Conservation (phyloP, 116 monocot species). For the Zostera marina region DNA sequence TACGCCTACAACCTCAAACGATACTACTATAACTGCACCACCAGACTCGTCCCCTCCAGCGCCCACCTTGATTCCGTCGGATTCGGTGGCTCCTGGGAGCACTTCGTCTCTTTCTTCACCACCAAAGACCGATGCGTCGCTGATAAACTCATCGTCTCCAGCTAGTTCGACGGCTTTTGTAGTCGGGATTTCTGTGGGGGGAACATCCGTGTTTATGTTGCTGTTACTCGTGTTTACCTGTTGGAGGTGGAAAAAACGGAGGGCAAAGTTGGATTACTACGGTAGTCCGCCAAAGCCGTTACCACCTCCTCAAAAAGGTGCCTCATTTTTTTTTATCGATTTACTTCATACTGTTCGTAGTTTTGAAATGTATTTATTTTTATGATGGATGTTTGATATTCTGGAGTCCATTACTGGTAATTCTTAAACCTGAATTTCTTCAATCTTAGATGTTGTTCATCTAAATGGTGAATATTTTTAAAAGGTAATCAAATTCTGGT, state of each 20-base stretch:
- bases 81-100: not conserved
- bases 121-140: not conserved
- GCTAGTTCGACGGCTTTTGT: not conserved
- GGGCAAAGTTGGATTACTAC: not conserved
- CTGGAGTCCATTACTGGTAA: not conserved
- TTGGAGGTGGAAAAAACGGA: conserved; percentile 9
- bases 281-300: not conserved
- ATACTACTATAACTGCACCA: not conserved
- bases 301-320: conserved; percentile 2
- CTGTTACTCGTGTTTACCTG: conserved; percentile 2
- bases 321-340: not conserved
- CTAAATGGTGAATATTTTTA: too few relatives aligned
- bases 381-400: not conserved
- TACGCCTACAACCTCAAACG: not conserved
- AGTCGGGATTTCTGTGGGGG: conserved; percentile 7
- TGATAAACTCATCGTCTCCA: not conserved
- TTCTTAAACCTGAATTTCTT: not conserved
- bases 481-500: too few relatives aligned
- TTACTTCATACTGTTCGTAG: not conserved
- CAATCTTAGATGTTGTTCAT: not conserved
- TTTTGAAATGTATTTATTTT: not conserved
- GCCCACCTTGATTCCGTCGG: not conserved
- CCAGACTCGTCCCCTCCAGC: not conserved
- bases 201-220: conserved; percentile 2
- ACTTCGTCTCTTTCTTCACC: not conserved